phyloP scores from a whole-genome alignment of 495 filamentous ascomycete genomes.

The Hypoxylon rickii region DNA sequence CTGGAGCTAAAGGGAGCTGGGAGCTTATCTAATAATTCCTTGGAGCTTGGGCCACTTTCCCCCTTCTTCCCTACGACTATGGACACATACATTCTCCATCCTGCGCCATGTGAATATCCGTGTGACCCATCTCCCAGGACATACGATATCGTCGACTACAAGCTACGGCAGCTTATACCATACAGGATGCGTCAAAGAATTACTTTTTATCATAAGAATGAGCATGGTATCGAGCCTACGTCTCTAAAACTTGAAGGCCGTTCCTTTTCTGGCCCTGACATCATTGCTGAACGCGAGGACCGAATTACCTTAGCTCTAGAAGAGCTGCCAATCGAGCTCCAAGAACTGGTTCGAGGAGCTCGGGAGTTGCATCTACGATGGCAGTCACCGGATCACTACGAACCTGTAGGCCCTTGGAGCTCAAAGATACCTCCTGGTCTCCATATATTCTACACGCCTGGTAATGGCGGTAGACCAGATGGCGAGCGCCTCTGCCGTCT shows the following conservation, averaged over 20 bases:
- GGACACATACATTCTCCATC: slow-evolving; percentile 1
- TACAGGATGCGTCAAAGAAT: slow-evolving; percentile 80
- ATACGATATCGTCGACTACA: slow-evolving; percentile 20
- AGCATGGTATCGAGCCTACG: slow-evolving; percentile 64
- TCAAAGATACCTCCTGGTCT: slow-evolving; percentile 79
- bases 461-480: slow-evolving; percentile 34
- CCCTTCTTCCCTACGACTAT: slow-evolving; percentile 1
- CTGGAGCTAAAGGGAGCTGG: no score
- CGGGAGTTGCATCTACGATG: slow-evolving; percentile 84
- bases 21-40: background rate
- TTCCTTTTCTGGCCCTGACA: slow-evolving; percentile 57
- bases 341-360: slow-evolving; percentile 62
- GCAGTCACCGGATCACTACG: slow-evolving; percentile 62
- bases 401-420: slow-evolving; percentile 67
- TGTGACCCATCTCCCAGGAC: slow-evolving; percentile 27
- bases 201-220: slow-evolving; percentile 72
- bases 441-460: slow-evolving; percentile 78
- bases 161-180: slow-evolving; percentile 8
- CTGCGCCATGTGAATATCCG: slow-evolving; percentile 7
- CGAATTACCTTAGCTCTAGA: slow-evolving; percentile 71
- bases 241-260: slow-evolving; percentile 56
- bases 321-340: slow-evolving; percentile 74
- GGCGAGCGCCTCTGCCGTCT: slow-evolving; percentile 65
- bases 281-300: slow-evolving; percentile 77
- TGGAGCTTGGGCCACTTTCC: slow-evolving; percentile 14